These are phyloP conservation scores for Caryopteris hybrid DNA, from an alignment of 305 asterid species.

Conservation along the genomic window DNA sequence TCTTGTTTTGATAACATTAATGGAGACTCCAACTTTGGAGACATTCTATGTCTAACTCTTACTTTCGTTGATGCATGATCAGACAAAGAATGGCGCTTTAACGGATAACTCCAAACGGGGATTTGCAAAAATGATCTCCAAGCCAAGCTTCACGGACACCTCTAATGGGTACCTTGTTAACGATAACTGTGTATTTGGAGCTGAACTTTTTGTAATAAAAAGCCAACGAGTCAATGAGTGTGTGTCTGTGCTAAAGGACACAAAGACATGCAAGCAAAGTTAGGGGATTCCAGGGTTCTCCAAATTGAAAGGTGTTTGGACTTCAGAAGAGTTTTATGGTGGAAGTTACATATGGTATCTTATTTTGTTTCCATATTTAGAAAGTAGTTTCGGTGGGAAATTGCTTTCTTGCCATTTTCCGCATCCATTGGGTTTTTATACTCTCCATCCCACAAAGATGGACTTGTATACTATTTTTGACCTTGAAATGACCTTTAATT, in stretches of 20 bases:
- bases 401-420: too few relatives aligned
- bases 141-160: not conserved
- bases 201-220: not conserved
- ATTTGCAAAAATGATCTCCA: not conserved
- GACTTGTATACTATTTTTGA: too few relatives aligned
- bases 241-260: not conserved
- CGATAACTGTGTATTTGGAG: conserved; percentile 8
- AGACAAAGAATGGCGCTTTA: not conserved
- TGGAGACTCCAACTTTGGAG: too few relatives aligned
- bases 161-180: not conserved
- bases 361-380: too few relatives aligned
- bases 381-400: too few relatives aligned
- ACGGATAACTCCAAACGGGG: not conserved
- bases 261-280: not conserved
- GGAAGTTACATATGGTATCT: too few relatives aligned
- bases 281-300: not conserved
- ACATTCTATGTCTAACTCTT: too few relatives aligned
- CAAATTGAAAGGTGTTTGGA: not conserved
- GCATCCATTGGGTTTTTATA: too few relatives aligned
- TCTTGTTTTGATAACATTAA: too few relatives aligned
- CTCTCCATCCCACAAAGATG: too few relatives aligned
- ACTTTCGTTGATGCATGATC: not conserved
- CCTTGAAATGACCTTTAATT: too few relatives aligned
- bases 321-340: not conserved
- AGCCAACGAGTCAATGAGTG: not conserved